These are phyloP conservation scores for Rheum nobile DNA, from an alignment of 148 eudicot genomes.

Conservation along the genomic window DNA sequence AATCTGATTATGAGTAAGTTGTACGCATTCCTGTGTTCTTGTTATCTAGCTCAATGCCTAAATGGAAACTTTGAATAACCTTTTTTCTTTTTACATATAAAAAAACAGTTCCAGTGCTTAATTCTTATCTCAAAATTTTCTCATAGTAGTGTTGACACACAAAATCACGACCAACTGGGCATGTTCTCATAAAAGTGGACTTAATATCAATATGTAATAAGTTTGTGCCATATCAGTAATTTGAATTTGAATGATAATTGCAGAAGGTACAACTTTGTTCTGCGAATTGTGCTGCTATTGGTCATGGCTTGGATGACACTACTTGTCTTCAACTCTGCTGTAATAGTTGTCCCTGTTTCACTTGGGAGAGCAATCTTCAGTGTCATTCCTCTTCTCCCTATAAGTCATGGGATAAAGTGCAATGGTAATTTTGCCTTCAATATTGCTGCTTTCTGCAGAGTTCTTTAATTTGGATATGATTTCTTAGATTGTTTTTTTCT, in stretches of 20 bases:
- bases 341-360: slow-evolving; percentile 69
- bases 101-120: neutral
- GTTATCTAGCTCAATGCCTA: neutral
- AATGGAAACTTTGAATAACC: neutral
- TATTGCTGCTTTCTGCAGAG: neutral
- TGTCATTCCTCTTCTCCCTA: slow-evolving; percentile 77
- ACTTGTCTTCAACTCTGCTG: slow-evolving; percentile 64
- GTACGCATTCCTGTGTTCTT: neutral
- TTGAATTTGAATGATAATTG: slow-evolving; percentile 6
- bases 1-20: slow-evolving; percentile 81
- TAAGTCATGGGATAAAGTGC: slow-evolving; percentile 92
- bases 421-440: slow-evolving; percentile 38
- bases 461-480: neutral
- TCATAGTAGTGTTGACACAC: neutral
- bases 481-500: neutral
- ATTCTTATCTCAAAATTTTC: neutral
- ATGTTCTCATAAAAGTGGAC: neutral
- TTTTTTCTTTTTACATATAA: neutral
- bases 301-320: slow-evolving; percentile 97
- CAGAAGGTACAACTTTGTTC: slow-evolving; percentile 74
- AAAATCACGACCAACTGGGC: neutral
- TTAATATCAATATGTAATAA: neutral
- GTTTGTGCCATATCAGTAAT: neutral
- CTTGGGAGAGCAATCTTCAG: slow-evolving; percentile 82
- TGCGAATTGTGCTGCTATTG: slow-evolving; percentile 73